Evolutionary conservation across 2,329 filamentous ascomycete genomes (phyloP).

Genomic region (Capronia americana): DNA sequence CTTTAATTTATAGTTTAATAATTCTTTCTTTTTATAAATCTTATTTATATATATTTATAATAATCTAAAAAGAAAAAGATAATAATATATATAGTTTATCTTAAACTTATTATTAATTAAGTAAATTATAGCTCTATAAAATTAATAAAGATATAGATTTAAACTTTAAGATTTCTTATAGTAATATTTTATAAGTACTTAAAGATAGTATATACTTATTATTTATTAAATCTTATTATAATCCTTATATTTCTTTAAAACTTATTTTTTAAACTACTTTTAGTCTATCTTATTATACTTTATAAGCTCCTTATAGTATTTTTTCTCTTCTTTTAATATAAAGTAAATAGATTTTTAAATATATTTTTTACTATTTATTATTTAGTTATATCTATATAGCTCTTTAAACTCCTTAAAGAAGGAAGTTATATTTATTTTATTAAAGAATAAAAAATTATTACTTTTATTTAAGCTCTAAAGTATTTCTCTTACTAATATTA

Average conservation of each 20-base stretch:
- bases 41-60: background rate
- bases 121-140: background rate
- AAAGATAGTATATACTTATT: too few species aligned
- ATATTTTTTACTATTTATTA: too few species aligned
- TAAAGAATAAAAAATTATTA: conserved; percentile 7
- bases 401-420: too few species aligned
- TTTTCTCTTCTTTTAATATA: too few species aligned
- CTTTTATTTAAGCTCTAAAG: background rate
- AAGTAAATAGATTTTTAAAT: too few species aligned
- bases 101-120: background rate
- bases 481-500: background rate
- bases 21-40: background rate
- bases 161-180: background rate
- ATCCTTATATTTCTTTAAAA: too few species aligned
- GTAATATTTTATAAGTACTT: background rate
- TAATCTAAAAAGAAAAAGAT: background rate
- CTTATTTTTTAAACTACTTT: too few species aligned
- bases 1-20: background rate
- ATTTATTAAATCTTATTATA: too few species aligned
- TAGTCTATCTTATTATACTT: too few species aligned
- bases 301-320: too few species aligned
- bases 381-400: too few species aligned
- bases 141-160: conserved; percentile 12
- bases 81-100: background rate
- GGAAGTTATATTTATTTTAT: background rate